Evolutionary conservation across 1,284 basidiomycete genomes (phyloP).

Genomic region (Puccinia sorghi): DNA sequence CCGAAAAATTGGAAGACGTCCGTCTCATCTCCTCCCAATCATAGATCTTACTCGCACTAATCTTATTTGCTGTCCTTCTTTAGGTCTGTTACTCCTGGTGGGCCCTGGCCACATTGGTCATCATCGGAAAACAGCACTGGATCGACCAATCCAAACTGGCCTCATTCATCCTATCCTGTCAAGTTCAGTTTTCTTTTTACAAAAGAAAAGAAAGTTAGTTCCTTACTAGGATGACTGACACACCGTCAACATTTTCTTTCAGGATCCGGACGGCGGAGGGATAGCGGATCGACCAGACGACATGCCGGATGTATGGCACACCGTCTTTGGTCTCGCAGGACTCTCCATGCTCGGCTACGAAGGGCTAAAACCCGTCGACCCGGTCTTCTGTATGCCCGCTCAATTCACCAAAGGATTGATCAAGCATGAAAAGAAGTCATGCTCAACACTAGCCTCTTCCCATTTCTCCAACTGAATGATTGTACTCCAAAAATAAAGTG

Average conservation of each 20-base stretch:
- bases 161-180: conserved; percentile 81
- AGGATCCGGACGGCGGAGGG: conserved; percentile 88
- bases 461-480: too few relatives aligned
- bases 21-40: not conserved
- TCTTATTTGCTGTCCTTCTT: not conserved
- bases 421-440: not conserved
- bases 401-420: conserved; percentile 63
- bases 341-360: conserved; percentile 87
- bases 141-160: conserved; percentile 80
- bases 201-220: not conserved
- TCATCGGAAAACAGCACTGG: conserved; percentile 81
- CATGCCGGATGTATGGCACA: conserved; percentile 95
- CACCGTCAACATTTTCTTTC: too few relatives aligned
- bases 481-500: too few relatives aligned
- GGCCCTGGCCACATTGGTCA: conserved; percentile 85
- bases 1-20: conserved; percentile 90
- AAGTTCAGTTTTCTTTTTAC: conserved; percentile 63
- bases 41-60: not conserved
- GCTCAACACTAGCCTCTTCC: conserved; percentile 43
- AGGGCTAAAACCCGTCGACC: conserved; percentile 78
- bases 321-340: conserved; percentile 85
- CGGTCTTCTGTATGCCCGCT: conserved; percentile 94
- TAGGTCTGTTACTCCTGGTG: conserved; percentile 93
- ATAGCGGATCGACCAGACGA: conserved; percentile 93
- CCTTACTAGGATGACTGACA: too few relatives aligned